Base-by-base conservation (phyloP, 2,329 filamentous ascomycete genomes). In the Neopestalotiopsis sp. region DNA sequence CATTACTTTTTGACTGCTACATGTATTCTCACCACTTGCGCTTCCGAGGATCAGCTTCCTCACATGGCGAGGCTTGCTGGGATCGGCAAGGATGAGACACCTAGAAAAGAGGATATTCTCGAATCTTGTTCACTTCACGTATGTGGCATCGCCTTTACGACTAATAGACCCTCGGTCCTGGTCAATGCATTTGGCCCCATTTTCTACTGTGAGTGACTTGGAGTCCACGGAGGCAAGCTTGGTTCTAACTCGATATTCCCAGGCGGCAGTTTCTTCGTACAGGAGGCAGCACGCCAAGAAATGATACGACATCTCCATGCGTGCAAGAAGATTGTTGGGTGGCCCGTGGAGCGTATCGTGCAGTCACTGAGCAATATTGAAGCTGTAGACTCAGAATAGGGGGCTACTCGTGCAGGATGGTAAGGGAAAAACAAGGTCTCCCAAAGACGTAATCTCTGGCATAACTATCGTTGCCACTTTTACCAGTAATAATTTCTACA, bases 121-220 rank as follows among this genome's bases (percentile, higher is more conserved):
- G 78, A 82, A 12, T 65, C 68, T 0, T 75, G 79, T 14, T 81
- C 82, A 0, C 71, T 78, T 0, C 76, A 81, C 2, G 76, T 85
- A 2, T 85, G 82, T 66, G 83, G 83, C 1, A 76, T 84, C 13
- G 81, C 84, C 0, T 83, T 85, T 61, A 83, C 83, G 0, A 76
- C 81, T n/a, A 80, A 80, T 5, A 81, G 77, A 4, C 75, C 81
- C 0, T 73, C 83, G 0, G 83, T 85, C 2, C 74, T 84, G 4
- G 82, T 86, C 4, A 86, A 86, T 69, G 77, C 82, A 3, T 86
- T 86, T 71, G 84, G 84, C 0, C 84, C 84, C 14, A 84, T 85
- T 34, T 76, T 81, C 1, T 85, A 81, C 65, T 84, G 84, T 84
- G 72, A 74, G 80, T 32, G 4, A 56, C 30, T 20, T 76, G 7